Base-by-base conservation (phyloP, 306 rosid species). In the Castanospermum australe region DNA sequence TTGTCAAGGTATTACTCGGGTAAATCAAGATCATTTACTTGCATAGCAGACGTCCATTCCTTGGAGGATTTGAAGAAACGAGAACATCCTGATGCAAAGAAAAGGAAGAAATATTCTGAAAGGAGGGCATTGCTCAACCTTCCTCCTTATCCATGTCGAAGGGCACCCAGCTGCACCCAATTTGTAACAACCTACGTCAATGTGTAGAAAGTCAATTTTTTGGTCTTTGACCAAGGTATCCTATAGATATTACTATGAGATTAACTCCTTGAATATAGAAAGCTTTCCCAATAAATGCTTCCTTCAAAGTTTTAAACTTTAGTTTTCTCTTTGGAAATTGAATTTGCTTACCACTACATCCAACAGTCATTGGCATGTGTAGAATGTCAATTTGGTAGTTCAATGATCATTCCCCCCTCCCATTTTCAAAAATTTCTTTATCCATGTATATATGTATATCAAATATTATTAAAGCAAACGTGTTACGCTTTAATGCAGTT, bases 1-100 rank as follows among this genome's bases (percentile, higher is more conserved):
- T 88, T 94, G 67, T 94, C 99, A 71, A 12, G 93, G 86, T 87
- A 83, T 67, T 94, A 94, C 76, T 88, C 97, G 0, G 99, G 99
- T 1, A 94, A 91, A 79, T 79, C 99, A 12, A 90, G 95, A 75
- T 91, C 99, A 67, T 94, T 94, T 83, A 82, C 86, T 22, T 91
- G 97, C 88, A 86, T 92, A 79, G 90, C 86, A 0, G 97, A 93
- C 12, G 98, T 72, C 22, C 88, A 65, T 33, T 76, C 86, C 9
- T 75, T 91, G 0, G 93, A 93, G 73, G 94, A 91, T 77, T 84
- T 93, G 77, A 88, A 93, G 90, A 93, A 93, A 83, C 90, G 87
- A 4, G 85, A 88, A 66, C 84, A 86, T 52, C 71, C 64, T 4
- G 92, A 88, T 67, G 84, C 87, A 0, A 91, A 90, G 81, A 91